A percentile compares a stretch with the other conserved stretches of the same genome.
These are phyloP conservation scores for Eimeria zaria DNA, from an alignment of 169 alveolate species.

Conservation along the genomic window DNA sequence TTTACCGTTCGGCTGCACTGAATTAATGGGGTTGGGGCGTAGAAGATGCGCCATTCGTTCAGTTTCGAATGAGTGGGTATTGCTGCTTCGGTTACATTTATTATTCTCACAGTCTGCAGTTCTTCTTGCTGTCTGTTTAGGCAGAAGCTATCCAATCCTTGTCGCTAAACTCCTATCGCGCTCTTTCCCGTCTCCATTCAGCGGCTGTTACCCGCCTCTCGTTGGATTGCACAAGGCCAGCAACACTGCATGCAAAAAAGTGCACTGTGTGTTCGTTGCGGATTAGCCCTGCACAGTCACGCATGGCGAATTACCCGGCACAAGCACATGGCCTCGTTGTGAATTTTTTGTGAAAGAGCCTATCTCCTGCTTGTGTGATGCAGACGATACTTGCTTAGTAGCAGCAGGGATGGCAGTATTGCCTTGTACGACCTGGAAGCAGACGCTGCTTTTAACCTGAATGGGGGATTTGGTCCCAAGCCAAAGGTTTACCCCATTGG, in stretches of 20 bases:
- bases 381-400: conserved; percentile 79
- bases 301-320: background rate
- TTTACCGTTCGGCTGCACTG: background rate
- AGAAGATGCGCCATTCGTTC: background rate
- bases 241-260: background rate
- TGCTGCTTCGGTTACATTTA: background rate
- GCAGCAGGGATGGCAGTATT: conserved; percentile 80
- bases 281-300: background rate
- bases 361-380: background rate
- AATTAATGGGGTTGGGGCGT: background rate
- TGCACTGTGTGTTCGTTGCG: background rate
- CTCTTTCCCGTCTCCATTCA: conserved; percentile 35
- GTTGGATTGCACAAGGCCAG: conserved; percentile 44
- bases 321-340: background rate
- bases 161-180: conserved; percentile 5
- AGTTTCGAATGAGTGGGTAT: background rate
- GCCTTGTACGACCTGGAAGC: conserved; percentile 80
- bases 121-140: conserved; percentile 19
- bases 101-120: background rate
- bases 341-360: background rate
- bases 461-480: conserved; percentile 73
- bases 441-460: conserved; percentile 50
- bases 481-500: conserved; percentile 75
- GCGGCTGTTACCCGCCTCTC: conserved; percentile 68
- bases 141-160: conserved; percentile 38